Conservation (phyloP, 2,329 filamentous ascomycete species). For the Trichocomaceae sp. region DNA sequence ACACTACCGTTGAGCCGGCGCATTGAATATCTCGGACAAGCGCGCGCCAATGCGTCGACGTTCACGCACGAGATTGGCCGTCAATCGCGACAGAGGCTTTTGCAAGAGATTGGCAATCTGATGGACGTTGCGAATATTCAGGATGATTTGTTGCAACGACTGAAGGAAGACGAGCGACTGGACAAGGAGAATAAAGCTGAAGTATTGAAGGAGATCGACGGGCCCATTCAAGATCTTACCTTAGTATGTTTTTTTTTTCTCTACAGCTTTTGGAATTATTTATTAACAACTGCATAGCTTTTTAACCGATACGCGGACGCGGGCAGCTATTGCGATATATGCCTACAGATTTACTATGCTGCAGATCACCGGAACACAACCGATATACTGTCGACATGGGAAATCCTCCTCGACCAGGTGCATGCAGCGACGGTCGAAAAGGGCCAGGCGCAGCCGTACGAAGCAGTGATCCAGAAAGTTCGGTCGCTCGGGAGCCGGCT, state of each 20-base stretch:
- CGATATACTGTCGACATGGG: slow-evolving; percentile 80
- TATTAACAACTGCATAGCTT: slow-evolving; percentile 50
- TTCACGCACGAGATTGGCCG: slow-evolving; percentile 68
- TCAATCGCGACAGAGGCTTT: slow-evolving; percentile 74
- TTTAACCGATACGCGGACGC: slow-evolving; percentile 89
- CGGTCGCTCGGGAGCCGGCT: slow-evolving; percentile 52
- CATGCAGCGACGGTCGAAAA: slow-evolving; percentile 50
- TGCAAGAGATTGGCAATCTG: slow-evolving; percentile 76
- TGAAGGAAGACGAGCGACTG: slow-evolving; percentile 67
- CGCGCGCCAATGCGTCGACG: slow-evolving; percentile 87
- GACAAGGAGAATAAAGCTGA: slow-evolving; percentile 55
- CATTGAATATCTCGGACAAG: slow-evolving; percentile 81
- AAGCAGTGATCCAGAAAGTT: slow-evolving; percentile 48
- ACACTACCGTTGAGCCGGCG: slow-evolving; percentile 71
- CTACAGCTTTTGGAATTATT: too few relatives aligned
- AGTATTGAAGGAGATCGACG: slow-evolving; percentile 64
- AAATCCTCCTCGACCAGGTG: slow-evolving; percentile 66
- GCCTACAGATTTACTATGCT: slow-evolving; percentile 82
- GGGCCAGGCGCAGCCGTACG: slow-evolving; percentile 39
- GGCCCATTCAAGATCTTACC: slow-evolving; percentile 68
- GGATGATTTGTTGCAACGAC: slow-evolving; percentile 75
- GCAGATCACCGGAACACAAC: slow-evolving; percentile 85
- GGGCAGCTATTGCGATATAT: slow-evolving; percentile 89
- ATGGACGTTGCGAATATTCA: slow-evolving; percentile 94
- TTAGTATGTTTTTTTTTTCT: slow-evolving; percentile 52